Evolutionary conservation across 2,329 filamentous ascomycete genomes (phyloP).

Genomic region (Plenodomus biglobosus): DNA sequence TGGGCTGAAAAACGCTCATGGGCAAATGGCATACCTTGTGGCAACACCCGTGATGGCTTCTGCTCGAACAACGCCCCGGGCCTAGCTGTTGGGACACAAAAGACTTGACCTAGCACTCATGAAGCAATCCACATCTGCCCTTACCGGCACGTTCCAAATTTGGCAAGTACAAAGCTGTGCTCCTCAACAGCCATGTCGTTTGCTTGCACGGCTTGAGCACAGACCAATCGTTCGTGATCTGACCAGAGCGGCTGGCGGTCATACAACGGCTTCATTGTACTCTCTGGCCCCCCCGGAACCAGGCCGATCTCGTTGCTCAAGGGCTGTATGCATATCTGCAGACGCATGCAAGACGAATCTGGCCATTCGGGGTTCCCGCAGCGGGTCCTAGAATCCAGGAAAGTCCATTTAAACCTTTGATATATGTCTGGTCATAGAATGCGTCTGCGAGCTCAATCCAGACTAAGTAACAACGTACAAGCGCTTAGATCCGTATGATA

Average conservation of each 20-base stretch:
- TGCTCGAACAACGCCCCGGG: conserved; percentile 13
- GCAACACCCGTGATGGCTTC: conserved; percentile 34
- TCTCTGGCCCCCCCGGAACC: conserved; percentile 21
- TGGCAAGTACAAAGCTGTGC: conserved; percentile 18
- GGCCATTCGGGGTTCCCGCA: conserved; percentile 1
- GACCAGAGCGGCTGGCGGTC: conserved; percentile 24
- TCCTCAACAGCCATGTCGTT: conserved; percentile 22
- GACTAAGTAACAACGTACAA: not conserved
- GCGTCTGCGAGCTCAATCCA: not conserved
- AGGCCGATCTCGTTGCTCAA: conserved; percentile 23
- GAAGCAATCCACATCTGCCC: conserved; percentile 3
- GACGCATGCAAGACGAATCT: conserved; percentile 7
- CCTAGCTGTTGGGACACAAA: conserved; percentile 20
- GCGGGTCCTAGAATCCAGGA: not conserved
- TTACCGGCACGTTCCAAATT: conserved; percentile 24
- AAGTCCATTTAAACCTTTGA: not conserved
- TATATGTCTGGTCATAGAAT: not conserved
- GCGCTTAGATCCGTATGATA: not conserved
- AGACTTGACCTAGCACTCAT: conserved; percentile 8
- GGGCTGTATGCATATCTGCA: conserved; percentile 23
- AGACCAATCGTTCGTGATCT: conserved; percentile 39
- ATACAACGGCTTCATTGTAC: conserved; percentile 34
- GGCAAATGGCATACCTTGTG: conserved; percentile 25
- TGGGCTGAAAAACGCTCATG: conserved; percentile 14
- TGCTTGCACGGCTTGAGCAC: conserved; percentile 32